Base-by-base conservation (phyloP, 2,329 filamentous ascomycete genomes). In the Hawksworthiomyces lignivorus region DNA sequence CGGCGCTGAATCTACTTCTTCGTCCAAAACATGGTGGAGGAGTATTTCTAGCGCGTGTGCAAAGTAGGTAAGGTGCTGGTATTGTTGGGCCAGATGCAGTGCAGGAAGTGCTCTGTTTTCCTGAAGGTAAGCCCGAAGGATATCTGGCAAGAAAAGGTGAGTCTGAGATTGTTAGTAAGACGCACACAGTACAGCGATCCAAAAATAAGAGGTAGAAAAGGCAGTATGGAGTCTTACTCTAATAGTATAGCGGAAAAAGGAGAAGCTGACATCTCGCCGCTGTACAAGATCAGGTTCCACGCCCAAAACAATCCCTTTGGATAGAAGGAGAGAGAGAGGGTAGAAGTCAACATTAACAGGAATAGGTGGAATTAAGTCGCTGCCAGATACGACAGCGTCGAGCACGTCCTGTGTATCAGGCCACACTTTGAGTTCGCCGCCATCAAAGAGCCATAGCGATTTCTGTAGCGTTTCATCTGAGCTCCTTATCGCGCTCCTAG, bases 401-500 rank as follows among this genome's bases (percentile, higher is more conserved):
- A 97, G 67, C 22, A 97, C 80, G 46, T 92, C 86, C 50, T 88
- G 80, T 30, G 95, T 79, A 56, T 95, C 87, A 19, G 86, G 79
- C 92, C 92, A 98, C 4, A 86, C 77, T 50, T 88, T 84, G 51
- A 97, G 75, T 50, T 89, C 81, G 43, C 77, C 77, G 5, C 92
- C 92, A 54, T 95, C 88, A 62, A 96, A 97, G 34, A 87, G 80
- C 92, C 92, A 98, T 3, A 98, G 67, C 2, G 92, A 97, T 62
- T 96, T 87, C 41, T 80, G 77, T 30, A 98, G 64, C 50, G 77
- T 75, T 49, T 60, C 49, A 51, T 63, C 61, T 19, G 43, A 5
- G 48, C 50, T 26, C n/a, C n/a, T n/a, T n/a, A n/a, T n/a, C n/a
- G n/a, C n/a, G n/a, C n/a, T n/a, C n/a, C n/a, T n/a, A n/a, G n/a